Conservation (phyloP, 371 early-diverging fungal species). For the Lichtheimia corymbifera region DNA sequence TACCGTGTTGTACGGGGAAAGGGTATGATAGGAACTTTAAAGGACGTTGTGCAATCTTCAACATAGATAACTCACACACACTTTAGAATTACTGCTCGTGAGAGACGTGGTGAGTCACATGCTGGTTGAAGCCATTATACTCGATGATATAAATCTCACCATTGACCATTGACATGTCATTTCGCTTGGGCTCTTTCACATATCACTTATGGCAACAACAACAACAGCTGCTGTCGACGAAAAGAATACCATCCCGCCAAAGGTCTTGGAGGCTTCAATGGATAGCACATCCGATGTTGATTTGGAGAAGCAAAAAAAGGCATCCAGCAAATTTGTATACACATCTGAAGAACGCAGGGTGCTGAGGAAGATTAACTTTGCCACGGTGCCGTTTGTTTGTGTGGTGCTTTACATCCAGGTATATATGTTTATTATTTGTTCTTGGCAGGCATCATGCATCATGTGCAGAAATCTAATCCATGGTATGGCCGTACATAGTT, state of each 20-base stretch:
- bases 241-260: neutral
- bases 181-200: neutral
- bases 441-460: too few species aligned
- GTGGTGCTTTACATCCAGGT: constrained; percentile 23
- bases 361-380: constrained; percentile 16
- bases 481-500: constrained; percentile 17
- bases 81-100: too few species aligned
- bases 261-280: neutral
- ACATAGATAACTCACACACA: too few species aligned
- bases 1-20: too few species aligned
- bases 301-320: neutral
- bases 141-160: neutral
- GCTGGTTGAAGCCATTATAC: too few species aligned
- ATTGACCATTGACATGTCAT: neutral
- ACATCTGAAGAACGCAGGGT: constrained; percentile 18
- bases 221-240: too few species aligned
- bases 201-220: neutral
- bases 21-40: too few species aligned
- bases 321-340: constrained; percentile 9
- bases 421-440: neutral
- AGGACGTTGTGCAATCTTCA: too few species aligned
- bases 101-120: too few species aligned
- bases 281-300: neutral
- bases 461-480: neutral
- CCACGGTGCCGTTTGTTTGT: constrained; percentile 20